These are phyloP conservation scores for Quercus agrifolia DNA, from an alignment of 306 rosid genomes.

Conservation along the genomic window DNA sequence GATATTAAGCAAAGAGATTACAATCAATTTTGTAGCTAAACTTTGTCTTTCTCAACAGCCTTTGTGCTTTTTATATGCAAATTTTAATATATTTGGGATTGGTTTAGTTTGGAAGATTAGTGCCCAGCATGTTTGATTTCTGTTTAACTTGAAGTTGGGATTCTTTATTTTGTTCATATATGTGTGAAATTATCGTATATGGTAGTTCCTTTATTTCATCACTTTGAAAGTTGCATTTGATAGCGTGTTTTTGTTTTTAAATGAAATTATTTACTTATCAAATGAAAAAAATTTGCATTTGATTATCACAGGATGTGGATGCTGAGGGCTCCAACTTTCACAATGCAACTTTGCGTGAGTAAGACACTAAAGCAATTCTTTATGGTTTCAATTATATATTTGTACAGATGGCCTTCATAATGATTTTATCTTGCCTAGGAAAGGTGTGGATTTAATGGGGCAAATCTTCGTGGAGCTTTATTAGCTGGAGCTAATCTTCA, in stretches of 20 bases:
- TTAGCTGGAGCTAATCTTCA: conserved; percentile 84
- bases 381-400: conserved; percentile 15
- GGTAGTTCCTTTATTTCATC: conserved; percentile 10
- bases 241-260: not conserved
- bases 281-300: not conserved
- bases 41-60: not conserved
- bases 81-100: not conserved
- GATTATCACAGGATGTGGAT: conserved; percentile 68
- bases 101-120: conserved; percentile 8
- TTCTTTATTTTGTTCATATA: not conserved
- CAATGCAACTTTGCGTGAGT: conserved; percentile 92
- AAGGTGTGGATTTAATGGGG: conserved; percentile 98
- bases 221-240: conserved; percentile 2
- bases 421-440: conserved; percentile 58
- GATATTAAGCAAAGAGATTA: too few relatives aligned
- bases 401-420: conserved; percentile 28
- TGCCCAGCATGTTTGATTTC: conserved; percentile 11
- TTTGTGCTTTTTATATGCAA: not conserved
- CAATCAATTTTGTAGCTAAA: too few relatives aligned
- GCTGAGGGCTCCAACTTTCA: conserved; percentile 87
- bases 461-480: conserved; percentile 90
- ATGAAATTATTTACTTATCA: too few relatives aligned
- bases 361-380: conserved; percentile 33
- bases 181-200: conserved; percentile 7
- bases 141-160: conserved; percentile 6